A percentile compares a stretch with the other conserved stretches of the same genome.
Conservation (phyloP, 116 monocot genomes). For the Posidonia oceanica region DNA sequence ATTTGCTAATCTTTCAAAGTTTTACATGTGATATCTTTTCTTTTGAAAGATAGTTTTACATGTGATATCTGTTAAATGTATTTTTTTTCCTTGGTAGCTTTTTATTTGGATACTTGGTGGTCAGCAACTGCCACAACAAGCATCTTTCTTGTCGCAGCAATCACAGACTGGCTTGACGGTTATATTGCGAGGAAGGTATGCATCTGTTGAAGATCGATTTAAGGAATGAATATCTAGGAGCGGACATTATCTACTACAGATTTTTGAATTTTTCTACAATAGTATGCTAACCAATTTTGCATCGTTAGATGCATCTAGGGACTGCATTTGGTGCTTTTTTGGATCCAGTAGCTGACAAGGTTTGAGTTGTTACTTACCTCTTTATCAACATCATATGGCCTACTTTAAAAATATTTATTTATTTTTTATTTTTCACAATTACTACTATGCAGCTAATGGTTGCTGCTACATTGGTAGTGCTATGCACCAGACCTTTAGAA, state of each 20-base stretch:
- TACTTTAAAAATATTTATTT: neutral
- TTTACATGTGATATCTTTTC: too few relatives aligned
- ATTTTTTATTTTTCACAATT: neutral
- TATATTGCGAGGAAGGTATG: slow-evolving; percentile 87
- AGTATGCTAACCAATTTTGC: neutral
- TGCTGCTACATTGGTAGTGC: slow-evolving; percentile 63
- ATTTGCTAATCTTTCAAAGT: too few relatives aligned
- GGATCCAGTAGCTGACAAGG: slow-evolving; percentile 80
- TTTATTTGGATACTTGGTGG: slow-evolving; percentile 73
- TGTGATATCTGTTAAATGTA: neutral
- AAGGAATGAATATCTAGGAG: neutral
- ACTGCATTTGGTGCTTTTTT: slow-evolving; percentile 69
- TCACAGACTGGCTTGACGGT: slow-evolving; percentile 97
- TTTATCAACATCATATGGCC: neutral
- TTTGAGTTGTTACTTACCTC: slow-evolving; percentile 9
- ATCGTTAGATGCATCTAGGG: slow-evolving; percentile 49
- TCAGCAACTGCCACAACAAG: slow-evolving; percentile 71
- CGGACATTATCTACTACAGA: neutral
- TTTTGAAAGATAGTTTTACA: too few relatives aligned
- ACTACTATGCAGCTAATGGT: slow-evolving; percentile 56
- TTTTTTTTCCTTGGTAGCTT: slow-evolving; percentile 30
- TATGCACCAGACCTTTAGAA: slow-evolving; percentile 70
- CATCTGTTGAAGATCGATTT: neutral
- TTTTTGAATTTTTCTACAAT: neutral
- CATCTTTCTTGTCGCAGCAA: slow-evolving; percentile 76